Percentiles rank a stretch among this genome's conserved stretches.
Evolutionary conservation across 2,329 filamentous ascomycete species (phyloP).

Genomic region (Achaetomium macrosporum): DNA sequence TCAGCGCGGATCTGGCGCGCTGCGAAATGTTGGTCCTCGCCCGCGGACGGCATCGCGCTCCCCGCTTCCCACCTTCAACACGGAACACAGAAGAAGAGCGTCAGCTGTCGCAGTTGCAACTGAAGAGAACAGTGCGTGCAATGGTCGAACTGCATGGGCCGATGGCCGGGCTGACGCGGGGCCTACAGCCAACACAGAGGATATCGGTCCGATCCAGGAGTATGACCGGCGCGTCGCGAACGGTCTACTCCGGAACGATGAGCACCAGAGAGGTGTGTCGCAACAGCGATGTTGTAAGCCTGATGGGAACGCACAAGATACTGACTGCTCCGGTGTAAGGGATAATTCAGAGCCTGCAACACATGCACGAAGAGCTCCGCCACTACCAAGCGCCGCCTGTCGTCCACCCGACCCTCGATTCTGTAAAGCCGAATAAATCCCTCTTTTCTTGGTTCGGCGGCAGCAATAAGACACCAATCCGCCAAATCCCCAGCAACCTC

Average conservation of each 20-base stretch:
- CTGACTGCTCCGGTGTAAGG: slow-evolving; percentile 39
- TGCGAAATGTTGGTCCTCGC: not conserved
- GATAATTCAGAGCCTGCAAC: slow-evolving; percentile 83
- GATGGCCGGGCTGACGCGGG: slow-evolving; percentile 3
- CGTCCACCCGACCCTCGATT: slow-evolving; percentile 70
- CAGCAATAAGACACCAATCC: slow-evolving; percentile 35
- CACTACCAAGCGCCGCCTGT: slow-evolving; percentile 69
- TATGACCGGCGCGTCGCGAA: slow-evolving; percentile 76
- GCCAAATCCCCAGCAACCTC: slow-evolving; percentile 61
- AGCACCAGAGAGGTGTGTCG: slow-evolving; percentile 74
- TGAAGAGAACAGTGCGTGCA: slow-evolving; percentile 16
- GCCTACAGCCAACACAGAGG: slow-evolving; percentile 27
- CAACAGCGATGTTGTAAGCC: not conserved
- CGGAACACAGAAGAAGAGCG: slow-evolving; percentile 17
- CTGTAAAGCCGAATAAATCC: slow-evolving; percentile 53
- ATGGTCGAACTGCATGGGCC: not conserved
- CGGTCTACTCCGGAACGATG: slow-evolving; percentile 75
- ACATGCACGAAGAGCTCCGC: slow-evolving; percentile 76
- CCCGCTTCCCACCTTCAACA: slow-evolving; percentile 13
- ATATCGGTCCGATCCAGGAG: slow-evolving; percentile 71
- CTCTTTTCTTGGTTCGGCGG: slow-evolving; percentile 58
- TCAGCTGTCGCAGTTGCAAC: slow-evolving; percentile 18
- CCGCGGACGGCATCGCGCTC: slow-evolving; percentile 10
- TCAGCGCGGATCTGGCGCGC: not conserved
- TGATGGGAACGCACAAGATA: not conserved